Percentiles rank a stretch among this genome's conserved stretches.
Conservation (phyloP, 1,284 basidiomycete genomes). For the Sanghuangporus sanghuang region DNA sequence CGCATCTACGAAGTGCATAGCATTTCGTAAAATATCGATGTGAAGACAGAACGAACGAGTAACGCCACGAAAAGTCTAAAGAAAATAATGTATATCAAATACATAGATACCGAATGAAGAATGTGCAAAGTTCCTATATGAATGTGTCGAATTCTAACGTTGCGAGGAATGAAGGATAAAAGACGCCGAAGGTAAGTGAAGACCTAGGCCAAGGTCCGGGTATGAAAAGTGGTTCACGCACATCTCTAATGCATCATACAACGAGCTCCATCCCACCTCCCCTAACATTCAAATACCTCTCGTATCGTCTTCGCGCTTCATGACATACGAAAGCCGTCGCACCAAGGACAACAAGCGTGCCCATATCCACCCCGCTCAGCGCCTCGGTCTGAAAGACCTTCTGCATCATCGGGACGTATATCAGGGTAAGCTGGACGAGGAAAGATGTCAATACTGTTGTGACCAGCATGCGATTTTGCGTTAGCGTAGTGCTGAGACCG, state of each 20-base stretch:
- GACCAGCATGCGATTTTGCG: constrained; percentile 86
- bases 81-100: too few relatives aligned
- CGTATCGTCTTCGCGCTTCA: constrained; percentile 77
- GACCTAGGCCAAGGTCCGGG: too few relatives aligned
- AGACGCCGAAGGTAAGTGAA: too few relatives aligned
- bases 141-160: too few relatives aligned
- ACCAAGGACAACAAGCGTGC: constrained; percentile 68
- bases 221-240: too few relatives aligned
- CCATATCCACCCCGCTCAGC: constrained; percentile 64
- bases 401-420: constrained; percentile 91
- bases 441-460: constrained; percentile 84
- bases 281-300: constrained; percentile 43
- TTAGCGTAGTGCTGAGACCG: constrained; percentile 74
- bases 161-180: too few relatives aligned
- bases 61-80: too few relatives aligned
- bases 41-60: too few relatives aligned
- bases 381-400: constrained; percentile 91
- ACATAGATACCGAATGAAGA: too few relatives aligned
- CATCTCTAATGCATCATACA: neutral
- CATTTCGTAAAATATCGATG: too few relatives aligned
- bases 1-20: too few relatives aligned
- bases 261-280: neutral
- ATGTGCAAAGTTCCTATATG: too few relatives aligned
- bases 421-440: constrained; percentile 75
- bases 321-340: constrained; percentile 69